These are phyloP conservation scores for Mycena belliarum DNA, from an alignment of 768 basidiomycete genomes.

Conservation along the genomic window DNA sequence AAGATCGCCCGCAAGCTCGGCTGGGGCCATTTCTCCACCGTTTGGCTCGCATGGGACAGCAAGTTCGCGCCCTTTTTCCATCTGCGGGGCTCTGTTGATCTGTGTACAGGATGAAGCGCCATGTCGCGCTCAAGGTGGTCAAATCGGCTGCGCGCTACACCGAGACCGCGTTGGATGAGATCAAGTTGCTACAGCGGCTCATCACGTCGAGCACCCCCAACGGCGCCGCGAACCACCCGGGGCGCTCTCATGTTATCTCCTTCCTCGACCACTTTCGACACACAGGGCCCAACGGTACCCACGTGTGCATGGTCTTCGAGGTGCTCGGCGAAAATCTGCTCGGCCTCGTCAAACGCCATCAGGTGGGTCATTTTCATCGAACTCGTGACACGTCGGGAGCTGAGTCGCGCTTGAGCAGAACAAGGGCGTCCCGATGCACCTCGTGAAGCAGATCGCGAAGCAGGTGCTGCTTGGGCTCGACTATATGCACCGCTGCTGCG, in stretches of 20 bases:
- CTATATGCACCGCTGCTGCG: conserved; percentile 97
- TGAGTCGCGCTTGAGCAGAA: conserved; percentile 47
- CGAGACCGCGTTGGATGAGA: conserved; percentile 97
- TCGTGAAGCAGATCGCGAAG: conserved; percentile 96
- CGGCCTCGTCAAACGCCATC: conserved; percentile 95
- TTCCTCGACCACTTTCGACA: conserved; percentile 98
- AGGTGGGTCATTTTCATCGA: conserved; percentile 2
- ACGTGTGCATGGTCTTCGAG: conserved; percentile 99
- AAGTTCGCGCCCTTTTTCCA: conserved; percentile 51
- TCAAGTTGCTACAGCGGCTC: conserved; percentile 94
- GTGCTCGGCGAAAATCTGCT: conserved; percentile 96
- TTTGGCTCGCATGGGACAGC: conserved; percentile 84
- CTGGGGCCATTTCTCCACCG: conserved; percentile 93
- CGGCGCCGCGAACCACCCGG: conserved; percentile 68
- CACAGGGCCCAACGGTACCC: conserved; percentile 93
- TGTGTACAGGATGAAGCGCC: conserved; percentile 76
- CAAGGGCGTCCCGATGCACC: conserved; percentile 90
- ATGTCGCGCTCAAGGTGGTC: conserved; percentile 98
- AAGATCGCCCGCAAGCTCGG: conserved; percentile 92
- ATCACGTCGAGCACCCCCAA: conserved; percentile 78
- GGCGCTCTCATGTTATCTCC: conserved; percentile 92
- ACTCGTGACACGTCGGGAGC: too few species aligned
- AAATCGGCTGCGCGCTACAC: conserved; percentile 97
- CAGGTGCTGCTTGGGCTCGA: conserved; percentile 94
- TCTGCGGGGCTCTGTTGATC: conserved; percentile 20